Conservation (phyloP, 768 basidiomycete genomes). For the Leucosporidium yakuticum region DNA sequence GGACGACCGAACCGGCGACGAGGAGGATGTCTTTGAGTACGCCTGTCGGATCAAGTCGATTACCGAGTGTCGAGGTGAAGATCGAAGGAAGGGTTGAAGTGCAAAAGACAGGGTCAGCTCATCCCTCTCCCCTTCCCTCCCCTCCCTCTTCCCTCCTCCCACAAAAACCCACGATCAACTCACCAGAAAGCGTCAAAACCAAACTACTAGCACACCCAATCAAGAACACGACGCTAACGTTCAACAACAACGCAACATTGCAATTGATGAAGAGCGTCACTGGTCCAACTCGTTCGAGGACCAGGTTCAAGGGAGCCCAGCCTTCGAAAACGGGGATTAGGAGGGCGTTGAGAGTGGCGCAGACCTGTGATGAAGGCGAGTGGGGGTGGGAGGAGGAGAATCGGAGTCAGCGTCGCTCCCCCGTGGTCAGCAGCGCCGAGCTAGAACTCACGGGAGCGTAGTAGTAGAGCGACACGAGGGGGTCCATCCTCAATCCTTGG, state of each 20-base stretch:
- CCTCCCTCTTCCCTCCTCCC: too few species aligned
- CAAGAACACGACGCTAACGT: constrained; percentile 89
- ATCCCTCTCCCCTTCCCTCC: too few species aligned
- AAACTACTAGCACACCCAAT: constrained; percentile 59
- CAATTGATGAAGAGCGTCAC: constrained; percentile 76
- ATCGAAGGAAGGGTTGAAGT: too few species aligned
- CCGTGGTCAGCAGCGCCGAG: too few species aligned
- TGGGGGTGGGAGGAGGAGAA: not conserved
- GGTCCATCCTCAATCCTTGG: constrained; percentile 96
- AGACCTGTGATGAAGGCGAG: constrained; percentile 41
- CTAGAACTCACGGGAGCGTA: constrained; percentile 73
- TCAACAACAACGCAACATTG: constrained; percentile 69
- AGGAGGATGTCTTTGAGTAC: constrained; percentile 76
- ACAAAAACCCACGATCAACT: too few species aligned
- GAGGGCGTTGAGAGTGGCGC: constrained; percentile 77
- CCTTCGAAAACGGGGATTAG: constrained; percentile 91
- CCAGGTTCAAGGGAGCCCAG: constrained; percentile 67
- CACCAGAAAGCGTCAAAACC: constrained; percentile 70
- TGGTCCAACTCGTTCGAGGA: constrained; percentile 58
- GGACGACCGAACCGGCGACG: constrained; percentile 79
- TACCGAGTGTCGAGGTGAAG: not conserved
- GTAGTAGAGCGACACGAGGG: constrained; percentile 88
- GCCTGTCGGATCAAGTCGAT: not conserved
- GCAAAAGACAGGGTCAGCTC: too few species aligned
- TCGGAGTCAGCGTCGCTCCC: too few species aligned